Conservation (phyloP, 2,329 filamentous ascomycete genomes). For the Fusarium keratoplasticum region DNA sequence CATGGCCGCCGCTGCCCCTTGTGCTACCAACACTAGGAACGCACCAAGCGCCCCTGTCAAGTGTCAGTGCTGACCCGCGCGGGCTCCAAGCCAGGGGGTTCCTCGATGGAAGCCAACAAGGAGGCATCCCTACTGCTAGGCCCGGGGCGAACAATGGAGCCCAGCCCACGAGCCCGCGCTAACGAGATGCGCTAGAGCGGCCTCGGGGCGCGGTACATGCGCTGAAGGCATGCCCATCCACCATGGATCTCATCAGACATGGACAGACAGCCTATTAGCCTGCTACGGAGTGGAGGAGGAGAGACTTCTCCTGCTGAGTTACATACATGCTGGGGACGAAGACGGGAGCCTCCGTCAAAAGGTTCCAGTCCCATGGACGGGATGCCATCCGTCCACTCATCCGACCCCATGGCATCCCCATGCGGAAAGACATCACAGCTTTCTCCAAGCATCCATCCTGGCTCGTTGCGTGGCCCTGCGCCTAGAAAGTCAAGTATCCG, state of each 20-base stretch:
- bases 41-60: conserved; percentile 29
- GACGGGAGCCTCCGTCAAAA: conserved; percentile 11
- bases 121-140: not conserved
- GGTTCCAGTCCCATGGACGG: not conserved
- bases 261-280: not conserved
- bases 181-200: conserved; percentile 23
- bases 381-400: conserved; percentile 16
- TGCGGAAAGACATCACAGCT: conserved; percentile 14
- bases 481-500: not conserved
- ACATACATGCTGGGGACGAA: not conserved
- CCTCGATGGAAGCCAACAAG: not conserved
- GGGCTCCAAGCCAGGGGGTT: not conserved
- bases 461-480: not conserved
- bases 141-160: conserved; percentile 9
- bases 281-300: not conserved
- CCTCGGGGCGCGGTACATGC: conserved; percentile 22
- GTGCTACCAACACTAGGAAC: conserved; percentile 37
- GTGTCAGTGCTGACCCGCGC: not conserved
- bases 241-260: conserved; percentile 3
- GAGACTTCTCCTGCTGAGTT: not conserved
- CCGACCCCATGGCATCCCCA: conserved; percentile 1
- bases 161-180: conserved; percentile 1
- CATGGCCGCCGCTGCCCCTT: conserved; percentile 4
- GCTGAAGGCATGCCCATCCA: conserved; percentile 14
- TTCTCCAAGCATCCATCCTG: conserved; percentile 12